Evolutionary conservation across 345 rosid genomes (phyloP), one percentile per base, ranked within the genome.

Genomic region (Eucalyptus sp.): DNA sequence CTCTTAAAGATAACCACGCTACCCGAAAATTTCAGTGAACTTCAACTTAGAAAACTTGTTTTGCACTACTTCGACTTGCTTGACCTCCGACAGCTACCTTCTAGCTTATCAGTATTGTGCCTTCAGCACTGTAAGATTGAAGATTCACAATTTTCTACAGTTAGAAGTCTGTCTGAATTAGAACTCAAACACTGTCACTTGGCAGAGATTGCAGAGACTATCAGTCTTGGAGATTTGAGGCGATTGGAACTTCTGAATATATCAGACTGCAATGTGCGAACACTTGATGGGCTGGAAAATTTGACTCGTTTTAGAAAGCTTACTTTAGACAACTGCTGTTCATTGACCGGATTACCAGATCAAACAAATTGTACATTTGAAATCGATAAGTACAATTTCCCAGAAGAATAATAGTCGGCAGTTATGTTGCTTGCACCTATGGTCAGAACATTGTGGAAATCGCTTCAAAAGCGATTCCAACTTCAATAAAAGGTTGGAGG

Each of bases 251-350:
- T 4, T 54, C 29, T 88, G 89, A 83, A 0, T 44, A 54, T 88
- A 43, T 52, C 24, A 0, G 3, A 88, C 58, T 80, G 89, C 60
- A 8, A 4, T 15, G 41, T 87, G 41, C 12, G 3, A 0, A 48
- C 1, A n/a, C 88, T 87, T 16, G 58, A 18, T 27, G 88, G 83
- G 41, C 43, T 87, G 66, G 16, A 48, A 44, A 13, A 10, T 4
- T 13, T 87, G 52, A 13, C 9, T 9, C 17, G 3, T 87, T 4
- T 87, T 20, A 87, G 20, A 27, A 51, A 0, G 54, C 25, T 87
- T 44, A 46, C 41, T 18, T 3, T 87, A 37, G 0, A 0, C 0
- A 1, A 87, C 1, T 60, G 88, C 50, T 13, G 4, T 6, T 60
- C 10, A 7, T 71, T 87, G 68, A 68, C 20, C 0, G 49, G n/a